These are phyloP conservation scores for Aspergillus sp. DNA, from an alignment of 2,329 filamentous ascomycete species.

Conservation along the genomic window DNA sequence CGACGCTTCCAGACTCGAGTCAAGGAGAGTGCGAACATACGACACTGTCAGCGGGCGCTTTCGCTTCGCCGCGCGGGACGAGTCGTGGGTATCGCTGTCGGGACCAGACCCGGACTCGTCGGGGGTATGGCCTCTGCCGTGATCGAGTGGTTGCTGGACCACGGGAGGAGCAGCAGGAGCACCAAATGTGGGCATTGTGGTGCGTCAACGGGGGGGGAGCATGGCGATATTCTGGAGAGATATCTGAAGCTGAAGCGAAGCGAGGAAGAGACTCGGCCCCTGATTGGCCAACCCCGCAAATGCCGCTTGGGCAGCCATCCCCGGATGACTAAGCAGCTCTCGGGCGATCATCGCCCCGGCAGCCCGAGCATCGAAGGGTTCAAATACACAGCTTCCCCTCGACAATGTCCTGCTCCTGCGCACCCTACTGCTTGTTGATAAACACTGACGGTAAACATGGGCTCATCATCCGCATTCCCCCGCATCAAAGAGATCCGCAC, in stretches of 20 bases:
- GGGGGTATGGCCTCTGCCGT: slow-evolving; percentile 22
- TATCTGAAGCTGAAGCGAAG: neutral
- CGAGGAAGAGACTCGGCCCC: neutral
- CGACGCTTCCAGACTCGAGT: too few relatives aligned
- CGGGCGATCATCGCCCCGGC: too few relatives aligned
- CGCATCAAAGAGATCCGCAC: slow-evolving; percentile 38
- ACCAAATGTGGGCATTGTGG: slow-evolving; percentile 24
- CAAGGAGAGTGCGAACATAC: too few relatives aligned
- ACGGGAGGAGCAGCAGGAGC: slow-evolving; percentile 14
- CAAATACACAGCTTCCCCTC: neutral
- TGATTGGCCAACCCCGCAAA: neutral
- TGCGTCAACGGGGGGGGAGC: slow-evolving; percentile 21
- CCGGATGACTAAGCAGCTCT: too few relatives aligned
- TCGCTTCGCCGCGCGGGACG: slow-evolving; percentile 23
- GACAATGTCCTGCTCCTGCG: neutral
- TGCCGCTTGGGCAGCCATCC: neutral
- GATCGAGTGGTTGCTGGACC: slow-evolving; percentile 13
- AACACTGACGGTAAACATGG: too few relatives aligned
- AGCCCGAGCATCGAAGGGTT: too few relatives aligned
- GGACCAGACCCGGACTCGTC: slow-evolving; percentile 26
- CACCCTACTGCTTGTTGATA: neutral
- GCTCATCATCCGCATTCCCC: slow-evolving; percentile 25
- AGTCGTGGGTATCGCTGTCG: slow-evolving; percentile 28
- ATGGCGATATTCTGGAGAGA: slow-evolving; percentile 1
- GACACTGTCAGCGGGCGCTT: slow-evolving; percentile 31